These are phyloP conservation scores for Vitis hybrid DNA, from an alignment of 177 flowering plant genomes.

Conservation along the genomic window DNA sequence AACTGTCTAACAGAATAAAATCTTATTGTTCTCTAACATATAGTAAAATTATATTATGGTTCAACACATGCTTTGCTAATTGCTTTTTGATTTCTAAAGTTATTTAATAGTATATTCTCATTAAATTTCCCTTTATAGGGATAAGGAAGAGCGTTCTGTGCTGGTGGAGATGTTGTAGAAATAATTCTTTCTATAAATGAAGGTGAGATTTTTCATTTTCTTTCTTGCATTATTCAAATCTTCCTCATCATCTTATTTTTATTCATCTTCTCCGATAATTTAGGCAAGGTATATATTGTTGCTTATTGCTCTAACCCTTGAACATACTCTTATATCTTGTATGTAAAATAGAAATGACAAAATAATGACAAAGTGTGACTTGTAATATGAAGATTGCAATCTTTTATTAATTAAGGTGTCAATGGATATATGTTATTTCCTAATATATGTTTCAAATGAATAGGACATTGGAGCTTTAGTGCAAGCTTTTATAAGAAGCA, in stretches of 20 bases:
- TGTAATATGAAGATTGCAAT: not conserved
- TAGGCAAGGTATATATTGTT: not conserved
- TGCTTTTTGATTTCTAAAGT: too few species aligned
- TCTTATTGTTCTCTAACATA: too few species aligned
- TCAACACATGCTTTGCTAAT: too few species aligned
- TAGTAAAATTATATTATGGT: too few species aligned
- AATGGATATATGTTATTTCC: too few species aligned
- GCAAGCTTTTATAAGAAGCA: constrained; percentile 15
- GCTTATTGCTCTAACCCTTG: not conserved
- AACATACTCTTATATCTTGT: not conserved
- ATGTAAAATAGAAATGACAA: not conserved
- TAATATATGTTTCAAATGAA: not conserved
- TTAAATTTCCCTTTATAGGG: not conserved
- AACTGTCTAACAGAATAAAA: too few species aligned
- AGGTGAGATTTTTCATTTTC: not conserved
- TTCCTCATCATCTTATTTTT: not conserved
- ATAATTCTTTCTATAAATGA: not conserved
- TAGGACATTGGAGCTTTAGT: constrained; percentile 26
- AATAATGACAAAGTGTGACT: not conserved
- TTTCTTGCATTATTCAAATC: too few species aligned
- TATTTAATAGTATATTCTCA: too few species aligned
- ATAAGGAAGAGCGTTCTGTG: constrained; percentile 24
- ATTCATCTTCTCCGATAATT: not conserved
- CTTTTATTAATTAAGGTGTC: not conserved
- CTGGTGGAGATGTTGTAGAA: constrained; percentile 20